phyloP scores from a whole-genome alignment of 2,329 filamentous ascomycete genomes.

The Alternaria triticina region DNA sequence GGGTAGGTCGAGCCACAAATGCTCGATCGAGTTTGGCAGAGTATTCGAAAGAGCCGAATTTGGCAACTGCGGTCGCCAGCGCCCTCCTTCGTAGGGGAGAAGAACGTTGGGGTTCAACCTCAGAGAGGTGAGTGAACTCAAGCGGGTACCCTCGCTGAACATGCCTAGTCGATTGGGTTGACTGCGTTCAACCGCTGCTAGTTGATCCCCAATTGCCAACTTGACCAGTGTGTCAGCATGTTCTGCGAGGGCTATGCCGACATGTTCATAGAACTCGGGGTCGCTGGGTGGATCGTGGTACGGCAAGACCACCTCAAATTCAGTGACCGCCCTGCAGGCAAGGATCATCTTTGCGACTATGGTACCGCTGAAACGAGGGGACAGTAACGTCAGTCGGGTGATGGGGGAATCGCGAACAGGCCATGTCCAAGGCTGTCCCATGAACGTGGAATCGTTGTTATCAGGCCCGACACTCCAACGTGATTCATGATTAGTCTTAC shows the following conservation, averaged over 20 bases:
- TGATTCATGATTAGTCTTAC: not conserved
- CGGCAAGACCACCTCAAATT: not conserved
- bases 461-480: not conserved
- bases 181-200: too few relatives aligned
- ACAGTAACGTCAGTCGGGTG: fast-evolving
- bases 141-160: too few relatives aligned
- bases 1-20: too few relatives aligned
- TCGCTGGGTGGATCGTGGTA: fast-evolving
- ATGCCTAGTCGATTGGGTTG: too few relatives aligned
- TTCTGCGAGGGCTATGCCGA: fast-evolving
- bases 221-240: too few relatives aligned
- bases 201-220: too few relatives aligned
- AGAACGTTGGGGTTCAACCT: too few relatives aligned
- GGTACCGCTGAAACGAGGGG: not conserved
- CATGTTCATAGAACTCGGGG: fast-evolving
- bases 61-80: too few relatives aligned
- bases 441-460: not conserved
- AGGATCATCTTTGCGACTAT: not conserved
- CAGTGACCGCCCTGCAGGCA: not conserved
- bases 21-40: too few relatives aligned
- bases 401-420: fast-evolving
- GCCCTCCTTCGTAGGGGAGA: too few relatives aligned
- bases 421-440: not conserved
- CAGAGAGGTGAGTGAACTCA: too few relatives aligned
- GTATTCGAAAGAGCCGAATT: too few relatives aligned